Evolutionary conservation across 371 early-diverging fungal genomes (phyloP).

Genomic region (Dichotomocladium elegans): DNA sequence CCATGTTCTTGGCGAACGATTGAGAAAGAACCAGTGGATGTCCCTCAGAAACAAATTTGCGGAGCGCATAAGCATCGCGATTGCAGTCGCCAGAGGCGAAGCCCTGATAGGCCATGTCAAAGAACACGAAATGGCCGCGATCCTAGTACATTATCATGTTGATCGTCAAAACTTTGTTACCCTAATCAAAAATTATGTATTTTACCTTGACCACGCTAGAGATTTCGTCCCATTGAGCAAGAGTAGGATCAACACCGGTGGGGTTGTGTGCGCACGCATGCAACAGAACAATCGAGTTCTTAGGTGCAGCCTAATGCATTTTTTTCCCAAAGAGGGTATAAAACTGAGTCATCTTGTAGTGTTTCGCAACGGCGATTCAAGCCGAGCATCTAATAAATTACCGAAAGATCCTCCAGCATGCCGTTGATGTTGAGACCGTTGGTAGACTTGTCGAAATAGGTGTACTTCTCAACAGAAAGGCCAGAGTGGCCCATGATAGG

Average conservation of each 20-base stretch:
- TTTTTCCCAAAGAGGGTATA: background rate
- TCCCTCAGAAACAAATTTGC: conserved; percentile 86
- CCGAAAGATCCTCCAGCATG: conserved; percentile 86
- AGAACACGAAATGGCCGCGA: conserved; percentile 85
- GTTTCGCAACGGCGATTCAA: too few species aligned
- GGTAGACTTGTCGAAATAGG: conserved; percentile 93
- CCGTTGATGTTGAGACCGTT: conserved; percentile 92
- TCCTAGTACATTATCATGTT: background rate
- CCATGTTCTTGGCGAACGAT: conserved; percentile 99
- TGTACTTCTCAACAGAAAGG: conserved; percentile 81
- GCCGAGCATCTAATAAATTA: too few species aligned
- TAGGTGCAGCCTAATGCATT: conserved; percentile 67
- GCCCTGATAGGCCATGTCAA: conserved; percentile 99
- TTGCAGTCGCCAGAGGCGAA: conserved; percentile 94
- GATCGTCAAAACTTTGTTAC: conserved; percentile 1
- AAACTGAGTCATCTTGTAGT: background rate
- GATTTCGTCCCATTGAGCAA: conserved; percentile 90
- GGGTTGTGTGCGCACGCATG: conserved; percentile 99
- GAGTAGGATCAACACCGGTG: conserved; percentile 96
- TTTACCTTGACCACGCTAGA: conserved; percentile 69
- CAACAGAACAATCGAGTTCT: conserved; percentile 87
- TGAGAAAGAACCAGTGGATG: conserved; percentile 86
- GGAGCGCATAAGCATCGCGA: conserved; percentile 92
- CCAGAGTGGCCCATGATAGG: conserved; percentile 93
- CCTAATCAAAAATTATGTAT: background rate